Conservation (phyloP, 176 grass and related monocot species). For the Thalia dealbata region DNA sequence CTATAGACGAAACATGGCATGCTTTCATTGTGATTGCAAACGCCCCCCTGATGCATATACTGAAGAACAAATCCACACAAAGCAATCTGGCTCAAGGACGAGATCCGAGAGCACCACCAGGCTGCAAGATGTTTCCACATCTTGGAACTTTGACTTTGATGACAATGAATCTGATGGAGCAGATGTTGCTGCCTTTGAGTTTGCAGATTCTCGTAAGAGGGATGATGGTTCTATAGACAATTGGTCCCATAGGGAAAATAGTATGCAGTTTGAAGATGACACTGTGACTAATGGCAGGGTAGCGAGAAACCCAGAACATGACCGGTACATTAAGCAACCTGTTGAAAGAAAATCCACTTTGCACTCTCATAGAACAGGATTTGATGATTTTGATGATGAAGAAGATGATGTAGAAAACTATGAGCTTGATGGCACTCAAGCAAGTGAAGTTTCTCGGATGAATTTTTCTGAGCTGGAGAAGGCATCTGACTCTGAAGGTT, state of each 20-base stretch:
- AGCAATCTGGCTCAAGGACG: slow-evolving; percentile 31
- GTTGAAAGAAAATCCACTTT: slow-evolving; percentile 30
- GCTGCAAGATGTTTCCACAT: slow-evolving; percentile 54
- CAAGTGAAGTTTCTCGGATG: slow-evolving; percentile 46
- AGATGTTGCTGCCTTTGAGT: slow-evolving; percentile 92
- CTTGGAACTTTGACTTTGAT: slow-evolving; percentile 96
- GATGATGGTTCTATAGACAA: slow-evolving; percentile 26
- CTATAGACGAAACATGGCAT: slow-evolving; percentile 92
- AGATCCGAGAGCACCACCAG: slow-evolving; percentile 41
- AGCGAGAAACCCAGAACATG: slow-evolving; percentile 23
- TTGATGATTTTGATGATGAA: slow-evolving; percentile 96
- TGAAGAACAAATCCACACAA: slow-evolving; percentile 52
- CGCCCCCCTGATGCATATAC: slow-evolving; percentile 71
- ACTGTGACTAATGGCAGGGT: slow-evolving; percentile 24
- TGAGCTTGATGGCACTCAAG: slow-evolving; percentile 49
- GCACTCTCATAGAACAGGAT: slow-evolving; percentile 40
- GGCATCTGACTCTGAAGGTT: slow-evolving; percentile 54
- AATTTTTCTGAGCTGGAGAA: slow-evolving; percentile 66
- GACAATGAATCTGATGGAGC: slow-evolving; percentile 94
- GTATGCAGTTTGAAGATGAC: slow-evolving; percentile 27
- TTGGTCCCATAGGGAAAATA: slow-evolving; percentile 28
- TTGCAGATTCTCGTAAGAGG: slow-evolving; percentile 58
- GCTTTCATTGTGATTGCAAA: slow-evolving; percentile 84
- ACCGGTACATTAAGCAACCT: slow-evolving; percentile 19
- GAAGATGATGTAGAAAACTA: slow-evolving; percentile 84